Base-by-base conservation (phyloP, 73 alveolate genomes). In the Symbiodinium natans region DNA sequence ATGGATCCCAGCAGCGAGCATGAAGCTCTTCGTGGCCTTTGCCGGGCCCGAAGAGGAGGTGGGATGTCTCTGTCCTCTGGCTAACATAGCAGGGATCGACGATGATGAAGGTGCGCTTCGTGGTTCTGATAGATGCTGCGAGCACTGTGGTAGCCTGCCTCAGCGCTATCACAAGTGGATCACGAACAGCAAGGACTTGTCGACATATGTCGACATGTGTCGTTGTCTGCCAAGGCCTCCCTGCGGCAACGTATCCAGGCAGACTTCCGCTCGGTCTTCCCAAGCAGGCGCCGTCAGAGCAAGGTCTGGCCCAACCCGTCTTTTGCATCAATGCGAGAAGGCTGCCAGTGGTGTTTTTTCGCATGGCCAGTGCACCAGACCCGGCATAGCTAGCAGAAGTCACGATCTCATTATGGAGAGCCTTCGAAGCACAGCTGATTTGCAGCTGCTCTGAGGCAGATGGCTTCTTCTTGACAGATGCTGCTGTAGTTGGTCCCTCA, bases 391-490 rank as follows among this genome's bases (percentile, higher is more conserved):
- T 7, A 21, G 38, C 89, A 21, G 80, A 3, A 10, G 8, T 39
- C 84, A 9, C 31, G 43, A 15, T 23, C 25, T 17, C 31, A 17
- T 6, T n/a, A 23, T n/a, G 5, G 82, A 23, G 63, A 17, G 63
- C 63, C 17, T 8, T 48, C 63, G 8, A 8, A 48, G 17, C 8
- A 48, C 17, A 48, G 63, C 23, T 10, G 8, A 48, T 48, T 48
- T 10, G 0, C 71, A 52, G 71, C 4, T 52, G 31, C n/a, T 23
- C 23, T 63, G 75, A 88, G 95, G 95, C 85, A 34, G 95, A 88
- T 68, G 95, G 95, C 86, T 88, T 88, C 95, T 88, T 88, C 83
- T 42, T 88, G 38, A 88, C 95, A 1, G 95, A 88, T 29, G 95
- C 82, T 41, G 56, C 80, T 1, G n/a, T 46, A 13, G 21, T 46